Conservation (phyloP, 176 grass and related monocot genomes). For the Miscanthus lutarioriparius region DNA sequence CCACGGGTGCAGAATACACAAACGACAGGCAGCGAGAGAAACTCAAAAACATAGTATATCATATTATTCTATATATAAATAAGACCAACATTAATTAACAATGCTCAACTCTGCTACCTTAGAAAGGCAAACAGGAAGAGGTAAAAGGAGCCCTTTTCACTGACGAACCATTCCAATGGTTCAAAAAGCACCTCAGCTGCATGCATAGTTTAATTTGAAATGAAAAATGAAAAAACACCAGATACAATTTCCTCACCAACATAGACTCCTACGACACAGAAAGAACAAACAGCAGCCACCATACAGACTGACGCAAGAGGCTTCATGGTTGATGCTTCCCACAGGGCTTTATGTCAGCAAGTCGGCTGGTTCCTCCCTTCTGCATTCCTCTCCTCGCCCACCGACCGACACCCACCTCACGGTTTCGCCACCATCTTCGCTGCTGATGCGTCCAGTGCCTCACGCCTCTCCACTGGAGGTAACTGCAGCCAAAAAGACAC, state of each 20-base stretch:
- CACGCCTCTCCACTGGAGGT: slow-evolving; percentile 34
- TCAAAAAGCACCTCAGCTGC: not conserved
- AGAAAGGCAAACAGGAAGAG: not conserved
- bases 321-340: too few species aligned
- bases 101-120: not conserved
- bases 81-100: not conserved
- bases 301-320: too few species aligned
- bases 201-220: slow-evolving; percentile 6
- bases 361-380: slow-evolving; percentile 19
- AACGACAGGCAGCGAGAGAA: not conserved
- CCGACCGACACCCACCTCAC: not conserved
- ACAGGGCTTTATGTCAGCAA: too few species aligned
- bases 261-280: not conserved
- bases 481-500: slow-evolving; percentile 28
- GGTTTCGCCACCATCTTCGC: slow-evolving; percentile 21
- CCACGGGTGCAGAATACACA: not conserved
- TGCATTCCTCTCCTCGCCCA: too few species aligned
- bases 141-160: not conserved
- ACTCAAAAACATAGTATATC: not conserved
- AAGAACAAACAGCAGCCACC: slow-evolving; percentile 16
- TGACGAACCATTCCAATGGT: not conserved
- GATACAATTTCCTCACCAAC: not conserved
- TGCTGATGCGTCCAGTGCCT: slow-evolving; percentile 1
- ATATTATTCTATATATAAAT: too few species aligned
- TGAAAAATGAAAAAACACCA: not conserved